Conservation (phyloP, 768 basidiomycete genomes). For the Boletellus sp. region DNA sequence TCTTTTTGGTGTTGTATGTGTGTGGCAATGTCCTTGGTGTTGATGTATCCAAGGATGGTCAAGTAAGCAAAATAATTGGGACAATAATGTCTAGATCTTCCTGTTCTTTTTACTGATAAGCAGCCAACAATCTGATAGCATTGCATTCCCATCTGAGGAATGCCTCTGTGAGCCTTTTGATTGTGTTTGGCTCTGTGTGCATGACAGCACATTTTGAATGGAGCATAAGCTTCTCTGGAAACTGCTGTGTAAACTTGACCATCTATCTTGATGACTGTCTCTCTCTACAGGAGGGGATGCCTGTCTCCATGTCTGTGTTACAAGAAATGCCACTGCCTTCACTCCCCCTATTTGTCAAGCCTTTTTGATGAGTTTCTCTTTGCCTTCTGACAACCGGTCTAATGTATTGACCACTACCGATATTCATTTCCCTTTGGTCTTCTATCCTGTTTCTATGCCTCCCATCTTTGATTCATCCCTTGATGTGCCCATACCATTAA, state of each 20-base stretch:
- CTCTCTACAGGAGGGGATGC: background rate
- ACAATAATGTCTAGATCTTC: conserved; percentile 1
- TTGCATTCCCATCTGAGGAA: background rate
- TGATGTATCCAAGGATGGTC: background rate
- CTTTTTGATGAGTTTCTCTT: no score
- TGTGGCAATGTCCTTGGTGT: no score
- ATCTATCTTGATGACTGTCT: background rate
- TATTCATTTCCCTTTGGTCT: no score
- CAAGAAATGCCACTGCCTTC: no score
- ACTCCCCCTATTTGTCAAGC: no score
- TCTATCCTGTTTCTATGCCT: no score
- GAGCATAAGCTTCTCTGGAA: background rate
- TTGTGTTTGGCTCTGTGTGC: background rate
- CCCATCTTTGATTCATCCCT: no score
- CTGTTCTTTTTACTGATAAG: background rate
- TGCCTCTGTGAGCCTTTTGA: background rate
- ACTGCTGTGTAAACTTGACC: background rate
- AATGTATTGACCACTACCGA: no score
- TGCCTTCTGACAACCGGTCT: no score
- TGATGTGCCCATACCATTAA: no score
- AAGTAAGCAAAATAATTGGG: background rate
- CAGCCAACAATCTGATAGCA: background rate
- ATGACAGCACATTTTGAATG: background rate
- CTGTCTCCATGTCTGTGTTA: background rate
- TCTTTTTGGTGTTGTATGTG: no score